phyloP scores from a whole-genome alignment of 768 basidiomycete genomes.

The Boletellus sp. region DNA sequence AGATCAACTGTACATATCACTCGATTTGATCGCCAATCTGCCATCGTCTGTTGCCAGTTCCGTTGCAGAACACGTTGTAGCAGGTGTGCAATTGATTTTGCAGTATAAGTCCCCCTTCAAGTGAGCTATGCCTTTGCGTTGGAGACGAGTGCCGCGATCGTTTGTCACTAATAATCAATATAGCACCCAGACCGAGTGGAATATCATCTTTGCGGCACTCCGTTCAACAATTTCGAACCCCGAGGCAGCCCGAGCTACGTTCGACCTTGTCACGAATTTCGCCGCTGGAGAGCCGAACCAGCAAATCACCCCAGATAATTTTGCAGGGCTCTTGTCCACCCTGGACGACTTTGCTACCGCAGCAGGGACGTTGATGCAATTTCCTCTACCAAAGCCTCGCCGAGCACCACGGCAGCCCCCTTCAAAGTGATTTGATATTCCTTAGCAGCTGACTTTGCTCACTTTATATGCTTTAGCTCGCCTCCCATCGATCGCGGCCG shows the following conservation, averaged over 20 bases:
- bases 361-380: constrained; percentile 62
- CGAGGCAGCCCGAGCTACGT: constrained; percentile 82
- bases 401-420: constrained; percentile 47
- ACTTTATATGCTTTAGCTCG: constrained; percentile 49
- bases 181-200: constrained; percentile 95
- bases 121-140: constrained; percentile 23
- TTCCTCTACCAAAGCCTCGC: constrained; percentile 51
- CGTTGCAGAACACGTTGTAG: constrained; percentile 87
- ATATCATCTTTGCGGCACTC: constrained; percentile 82
- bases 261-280: constrained; percentile 72
- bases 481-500: constrained; percentile 77
- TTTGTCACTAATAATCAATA: constrained; percentile 6
- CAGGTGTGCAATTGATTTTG: constrained; percentile 78
- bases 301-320: constrained; percentile 72
- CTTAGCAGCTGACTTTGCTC: neutral
- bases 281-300: constrained; percentile 57
- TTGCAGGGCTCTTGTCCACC: constrained; percentile 70
- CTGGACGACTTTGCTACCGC: constrained; percentile 83
- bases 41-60: constrained; percentile 73
- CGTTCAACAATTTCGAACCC: constrained; percentile 82
- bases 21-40: constrained; percentile 83
- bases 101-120: constrained; percentile 70
- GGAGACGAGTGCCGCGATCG: neutral
- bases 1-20: constrained; percentile 92
- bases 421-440: constrained; percentile 43